Evolutionary conservation across 352 stramenopile species (phyloP), one percentile per base, ranked within the genome.

Genomic region (Phytophthora constricta): DNA sequence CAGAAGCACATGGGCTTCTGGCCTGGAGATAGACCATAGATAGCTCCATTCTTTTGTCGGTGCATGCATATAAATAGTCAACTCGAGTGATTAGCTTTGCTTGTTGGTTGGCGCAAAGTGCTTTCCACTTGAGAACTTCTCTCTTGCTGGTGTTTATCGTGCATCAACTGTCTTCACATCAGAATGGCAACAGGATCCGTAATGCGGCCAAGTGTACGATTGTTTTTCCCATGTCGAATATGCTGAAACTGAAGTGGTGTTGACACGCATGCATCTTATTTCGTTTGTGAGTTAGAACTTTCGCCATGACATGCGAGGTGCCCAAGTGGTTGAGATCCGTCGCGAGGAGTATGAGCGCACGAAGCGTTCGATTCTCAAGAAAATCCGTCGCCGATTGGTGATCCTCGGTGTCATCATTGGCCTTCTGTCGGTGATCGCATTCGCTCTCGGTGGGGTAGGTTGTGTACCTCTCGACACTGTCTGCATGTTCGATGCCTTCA

Each of bases 301-400:
- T 55, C 83, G 81, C 28, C 80, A 92, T 39, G 77, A 86, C 46
- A 79, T 77, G 62, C 79, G 79, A 20, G 76, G 81, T 8, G 73
- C 74, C 9, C 72, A 80, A n/a, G 79, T 92, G 25, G 86, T 94
- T 22, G 82, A 94, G 43, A 76, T 94, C 46, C 78, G 73, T 39
- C 84, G 81, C 58, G 77, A 87, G 34, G 86, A 94, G 63, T 92
- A 92, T 45, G 67, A 89, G 61, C 74, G 80, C 54, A 90, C 76
- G 65, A 94, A 94, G 62, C 76, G 72, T 13, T 82, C 75, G 9
- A 89, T 92, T 20, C 75, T 94, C 23, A 84, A 85, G 54, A 92
- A 85, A 51, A 92, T 94, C 54, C 83, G 82, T 19, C 80, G 83
- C 31, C 84, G 86, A 17, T 58, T 91, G 23, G 46, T 91, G 34